These are phyloP conservation scores for Mycotypha africana DNA, from an alignment of 371 early-diverging fungal genomes.

Conservation along the genomic window DNA sequence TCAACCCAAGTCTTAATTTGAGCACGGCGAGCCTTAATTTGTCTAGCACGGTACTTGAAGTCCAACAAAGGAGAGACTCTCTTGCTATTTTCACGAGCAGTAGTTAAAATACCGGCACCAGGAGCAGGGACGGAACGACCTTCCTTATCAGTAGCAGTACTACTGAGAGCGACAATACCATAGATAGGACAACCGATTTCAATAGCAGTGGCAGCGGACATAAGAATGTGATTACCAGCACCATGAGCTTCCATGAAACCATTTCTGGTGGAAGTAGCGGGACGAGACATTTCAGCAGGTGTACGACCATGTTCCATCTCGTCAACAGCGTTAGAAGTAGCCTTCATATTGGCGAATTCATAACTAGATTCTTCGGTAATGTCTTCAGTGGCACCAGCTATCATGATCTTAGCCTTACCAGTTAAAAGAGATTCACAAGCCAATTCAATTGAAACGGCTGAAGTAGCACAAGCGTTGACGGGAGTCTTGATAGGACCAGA, in stretches of 20 bases:
- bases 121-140: slow-evolving; percentile 93
- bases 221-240: slow-evolving; percentile 84
- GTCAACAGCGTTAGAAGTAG: slow-evolving; percentile 78
- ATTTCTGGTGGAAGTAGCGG: slow-evolving; percentile 77
- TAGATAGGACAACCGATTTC: slow-evolving; percentile 94
- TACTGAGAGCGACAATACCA: slow-evolving; percentile 85
- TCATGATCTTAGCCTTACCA: slow-evolving; percentile 90
- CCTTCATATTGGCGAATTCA: slow-evolving; percentile 97
- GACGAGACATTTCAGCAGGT: slow-evolving; percentile 89
- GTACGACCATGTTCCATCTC: slow-evolving; percentile 83
- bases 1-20: slow-evolving; percentile 84
- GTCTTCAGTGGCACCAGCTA: slow-evolving; percentile 93
- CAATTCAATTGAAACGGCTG: slow-evolving; percentile 86
- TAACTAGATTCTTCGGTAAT: slow-evolving; percentile 88
- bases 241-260: slow-evolving; percentile 97
- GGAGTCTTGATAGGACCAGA: slow-evolving; percentile 95
- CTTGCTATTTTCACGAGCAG: slow-evolving; percentile 76
- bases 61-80: slow-evolving; percentile 73
- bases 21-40: slow-evolving; percentile 69
- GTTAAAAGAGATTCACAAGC: slow-evolving; percentile 83
- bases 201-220: slow-evolving; percentile 83
- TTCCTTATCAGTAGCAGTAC: slow-evolving; percentile 94
- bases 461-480: slow-evolving; percentile 91
- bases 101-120: slow-evolving; percentile 91
- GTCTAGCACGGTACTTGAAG: slow-evolving; percentile 85